Base-by-base conservation (phyloP, 192 early-diverging fungal genomes). In the Coemansia sp. region DNA sequence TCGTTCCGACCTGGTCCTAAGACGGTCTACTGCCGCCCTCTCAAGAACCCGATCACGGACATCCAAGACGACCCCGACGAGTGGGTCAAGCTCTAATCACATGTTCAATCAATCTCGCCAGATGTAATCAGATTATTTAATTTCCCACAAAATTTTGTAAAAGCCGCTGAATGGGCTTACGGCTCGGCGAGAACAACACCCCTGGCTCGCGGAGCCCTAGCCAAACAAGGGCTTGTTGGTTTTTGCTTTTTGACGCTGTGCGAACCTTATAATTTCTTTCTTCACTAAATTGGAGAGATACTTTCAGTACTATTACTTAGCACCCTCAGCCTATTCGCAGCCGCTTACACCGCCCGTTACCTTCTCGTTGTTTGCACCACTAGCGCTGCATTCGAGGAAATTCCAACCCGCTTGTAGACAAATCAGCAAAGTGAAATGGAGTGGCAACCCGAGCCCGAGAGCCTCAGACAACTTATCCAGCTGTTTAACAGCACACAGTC, bases 361-460 rank as follows among this genome's bases (percentile, higher is more conserved):
- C 23, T 58, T 17, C 30, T 58, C 30, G 28, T 35, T 58, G 30
- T 58, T 55, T 33, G 30, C 28, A 58, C 30, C 55, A 16, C 52
- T 32, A 58, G 55, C 30, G 55, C 30, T 33, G 55, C 55, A 58
- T 58, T 58, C 55, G 55, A 8, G 30, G 55, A 58, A 35, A 58
- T 17, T 23, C 30, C 55, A 58, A 58, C 11, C 30, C 55, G 55
- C 30, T 16, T 58, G 55, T 38, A 63, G 47, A 43, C 58, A 35
- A 57, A 33, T 44, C 32, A 68, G n/a, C 47, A 35, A 21, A 62
- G 55, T 26, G 42, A 21, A 67, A 84, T 84, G 82, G 82, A 84
- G 72, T 94, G 93, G 93, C 86, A 87, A 82, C 93, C 93, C 47
- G 87, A 92, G 77, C 88, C 86, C 50, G 88, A 91, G 76, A 90